Evolutionary conservation across 805 yeast species (phyloP), one percentile per base, ranked within the genome.

Genomic region (Hanseniaspora mollemarum): DNA sequence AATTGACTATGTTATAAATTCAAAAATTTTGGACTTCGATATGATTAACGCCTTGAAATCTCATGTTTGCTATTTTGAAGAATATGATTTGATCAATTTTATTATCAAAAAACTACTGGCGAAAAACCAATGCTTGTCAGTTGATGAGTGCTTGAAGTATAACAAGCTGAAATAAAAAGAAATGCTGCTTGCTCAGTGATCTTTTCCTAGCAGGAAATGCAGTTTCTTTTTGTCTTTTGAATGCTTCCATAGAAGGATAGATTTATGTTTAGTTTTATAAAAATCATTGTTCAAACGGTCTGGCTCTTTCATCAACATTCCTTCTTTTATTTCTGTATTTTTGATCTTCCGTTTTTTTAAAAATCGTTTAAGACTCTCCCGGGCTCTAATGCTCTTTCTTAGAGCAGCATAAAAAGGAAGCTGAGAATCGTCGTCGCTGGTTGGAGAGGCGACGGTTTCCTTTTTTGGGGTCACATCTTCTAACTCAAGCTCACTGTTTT

Each of bases 1-100:
- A 49, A 70, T 90, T 1, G 98, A 90, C 63, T 87, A 83, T 62
- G 72, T 81, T 2, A 67, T 90, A 22, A 86, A 86, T 2, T 83
- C 81, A 61, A 85, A 90, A 9, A 71, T 81, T 21, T 74, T 88
- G 55, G 95, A 87, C 58, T 74, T 87, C 19, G 83, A 94, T 26
- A 64, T 87, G 32, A 71, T 90, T 10, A 76, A 87, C 2, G 92
- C 95, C 0, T 70, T 90, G 8, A 84, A 84, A 45, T 92, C 97
- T 0, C 98, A 90, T 64, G 78, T 85, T 13, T 78, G 86, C 43
- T 90, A 90, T 63, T 81, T 90, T 62, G 95, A 87, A 60, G 94
- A 87, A 57, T 73, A 78, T 46, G 87, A 87, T 59, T 79, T 90
- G 33, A 87, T 94, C 0, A 82, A 81, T 0, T 88, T 90, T 57